Conservation (phyloP, 352 stramenopile species). For the Phytophthora parvispora region DNA sequence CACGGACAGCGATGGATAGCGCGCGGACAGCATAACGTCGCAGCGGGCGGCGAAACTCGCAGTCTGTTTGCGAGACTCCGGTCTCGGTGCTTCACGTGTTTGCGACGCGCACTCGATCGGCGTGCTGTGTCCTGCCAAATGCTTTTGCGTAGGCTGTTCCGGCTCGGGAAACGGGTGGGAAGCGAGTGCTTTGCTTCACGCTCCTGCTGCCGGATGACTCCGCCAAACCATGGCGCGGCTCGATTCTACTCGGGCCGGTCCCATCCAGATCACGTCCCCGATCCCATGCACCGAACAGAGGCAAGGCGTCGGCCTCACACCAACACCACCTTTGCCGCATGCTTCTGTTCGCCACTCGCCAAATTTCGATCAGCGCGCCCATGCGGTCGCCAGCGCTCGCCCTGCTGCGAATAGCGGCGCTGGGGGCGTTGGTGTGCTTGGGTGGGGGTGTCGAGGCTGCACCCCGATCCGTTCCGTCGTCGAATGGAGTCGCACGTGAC, state of each 20-base stretch:
- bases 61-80: slow-evolving; percentile 13
- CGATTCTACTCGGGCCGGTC: slow-evolving; percentile 28
- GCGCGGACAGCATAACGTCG: slow-evolving; percentile 23
- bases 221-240: slow-evolving; percentile 2
- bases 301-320: neutral
- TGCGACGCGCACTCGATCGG: neutral
- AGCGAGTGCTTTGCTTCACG: neutral
- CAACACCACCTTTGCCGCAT: neutral
- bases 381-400: slow-evolving; percentile 23
- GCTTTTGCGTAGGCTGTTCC: slow-evolving; percentile 14
- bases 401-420: slow-evolving; percentile 17
- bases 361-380: slow-evolving; percentile 20
- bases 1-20: neutral
- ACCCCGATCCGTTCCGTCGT: neutral
- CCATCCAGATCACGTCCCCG: slow-evolving; percentile 25
- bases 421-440: neutral
- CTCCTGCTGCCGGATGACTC: neutral
- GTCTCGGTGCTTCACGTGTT: neutral
- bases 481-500: neutral
- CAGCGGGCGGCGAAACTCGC: neutral
- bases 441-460: neutral
- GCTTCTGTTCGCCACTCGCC: slow-evolving; percentile 20
- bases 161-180: slow-evolving; percentile 9
- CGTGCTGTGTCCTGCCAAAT: slow-evolving; percentile 3
- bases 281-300: slow-evolving; percentile 1